Evolutionary conservation across 805 yeast genomes (phyloP).

Genomic region (Saturnispora besseyi): DNA sequence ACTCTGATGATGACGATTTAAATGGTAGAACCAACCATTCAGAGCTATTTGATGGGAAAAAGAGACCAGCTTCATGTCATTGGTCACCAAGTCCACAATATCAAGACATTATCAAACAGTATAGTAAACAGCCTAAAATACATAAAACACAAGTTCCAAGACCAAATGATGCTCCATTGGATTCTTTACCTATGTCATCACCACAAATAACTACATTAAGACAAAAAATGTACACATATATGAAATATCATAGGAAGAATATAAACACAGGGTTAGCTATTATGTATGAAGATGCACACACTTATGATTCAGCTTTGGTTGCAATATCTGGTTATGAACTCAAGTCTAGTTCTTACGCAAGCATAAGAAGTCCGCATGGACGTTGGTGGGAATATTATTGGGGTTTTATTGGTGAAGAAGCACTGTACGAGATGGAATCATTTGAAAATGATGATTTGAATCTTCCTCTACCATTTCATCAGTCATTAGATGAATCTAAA

Average conservation of each 20-base stretch:
- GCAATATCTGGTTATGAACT: conserved; percentile 3
- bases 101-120: neutral
- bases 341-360: neutral
- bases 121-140: neutral
- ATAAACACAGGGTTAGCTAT: neutral
- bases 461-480: neutral
- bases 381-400: conserved; percentile 3
- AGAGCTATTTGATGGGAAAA: neutral
- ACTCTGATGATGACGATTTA: neutral
- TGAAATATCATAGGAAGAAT: conserved; percentile 2
- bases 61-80: conserved; percentile 5
- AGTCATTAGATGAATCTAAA: neutral
- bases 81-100: conserved; percentile 4
- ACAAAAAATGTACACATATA: conserved; percentile 1
- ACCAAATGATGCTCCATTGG: neutral
- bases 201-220: conserved; percentile 5
- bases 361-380: neutral
- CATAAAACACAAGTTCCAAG: neutral
- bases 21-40: neutral
- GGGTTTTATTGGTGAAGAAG: conserved; percentile 2
- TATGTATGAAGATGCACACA: neutral
- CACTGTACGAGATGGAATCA: neutral
- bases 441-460: neutral
- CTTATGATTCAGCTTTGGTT: neutral
- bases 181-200: neutral